A percentile compares a stretch with the other conserved stretches of the same genome.
Evolutionary conservation across 176 grass and related monocot genomes (phyloP).

Genomic region (Raddia distichophylla): DNA sequence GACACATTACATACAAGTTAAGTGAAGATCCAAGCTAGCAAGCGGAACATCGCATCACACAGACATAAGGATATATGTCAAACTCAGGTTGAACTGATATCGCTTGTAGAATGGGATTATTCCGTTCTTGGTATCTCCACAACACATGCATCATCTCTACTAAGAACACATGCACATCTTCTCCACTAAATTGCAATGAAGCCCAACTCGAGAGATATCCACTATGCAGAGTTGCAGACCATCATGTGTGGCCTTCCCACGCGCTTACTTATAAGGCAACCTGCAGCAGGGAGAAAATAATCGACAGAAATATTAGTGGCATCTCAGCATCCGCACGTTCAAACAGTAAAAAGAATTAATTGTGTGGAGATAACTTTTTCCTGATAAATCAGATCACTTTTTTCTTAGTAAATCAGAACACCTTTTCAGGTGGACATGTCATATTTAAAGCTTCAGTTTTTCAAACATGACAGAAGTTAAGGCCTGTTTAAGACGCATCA

Average conservation of each 20-base stretch:
- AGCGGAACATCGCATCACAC: background rate
- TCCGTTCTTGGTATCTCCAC: conserved; percentile 10
- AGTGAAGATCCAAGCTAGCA: background rate
- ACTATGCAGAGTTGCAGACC: background rate
- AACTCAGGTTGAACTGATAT: conserved; percentile 33
- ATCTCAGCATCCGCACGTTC: background rate
- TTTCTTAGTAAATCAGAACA: background rate
- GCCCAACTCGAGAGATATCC: background rate
- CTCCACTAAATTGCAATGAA: conserved; percentile 16
- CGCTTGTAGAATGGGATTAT: conserved; percentile 19
- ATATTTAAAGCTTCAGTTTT: background rate
- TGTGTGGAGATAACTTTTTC: background rate
- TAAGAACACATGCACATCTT: conserved; percentile 20
- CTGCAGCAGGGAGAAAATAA: background rate
- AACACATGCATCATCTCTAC: conserved; percentile 20
- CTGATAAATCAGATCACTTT: background rate
- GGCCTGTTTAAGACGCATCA: no score
- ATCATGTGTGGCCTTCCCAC: background rate
- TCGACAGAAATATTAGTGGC: background rate
- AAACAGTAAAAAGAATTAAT: background rate
- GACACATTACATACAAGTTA: background rate
- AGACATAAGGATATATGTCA: conserved; percentile 12
- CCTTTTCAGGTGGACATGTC: background rate
- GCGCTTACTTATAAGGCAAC: conserved; percentile 21
- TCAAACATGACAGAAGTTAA: background rate